These are phyloP conservation scores for Salix exigua DNA, from an alignment of 345 rosid genomes.

Conservation along the genomic window DNA sequence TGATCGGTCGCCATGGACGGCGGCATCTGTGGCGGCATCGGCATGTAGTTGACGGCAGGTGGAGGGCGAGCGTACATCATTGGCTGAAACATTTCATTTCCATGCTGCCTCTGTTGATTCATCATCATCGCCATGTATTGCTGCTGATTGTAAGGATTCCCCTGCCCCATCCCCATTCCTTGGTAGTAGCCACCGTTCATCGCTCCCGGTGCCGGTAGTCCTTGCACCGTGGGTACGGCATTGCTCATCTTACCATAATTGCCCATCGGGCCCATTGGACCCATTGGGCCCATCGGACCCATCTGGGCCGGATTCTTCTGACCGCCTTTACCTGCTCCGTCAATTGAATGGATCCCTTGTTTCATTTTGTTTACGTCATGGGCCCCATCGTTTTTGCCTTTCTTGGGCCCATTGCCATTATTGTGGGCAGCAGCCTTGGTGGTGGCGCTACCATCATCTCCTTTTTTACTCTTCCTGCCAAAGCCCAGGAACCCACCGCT, in stretches of 20 bases:
- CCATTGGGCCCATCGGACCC: constrained; percentile 30
- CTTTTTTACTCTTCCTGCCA: constrained; percentile 45
- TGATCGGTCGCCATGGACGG: constrained; percentile 43
- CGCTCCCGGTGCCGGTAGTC: constrained; percentile 43
- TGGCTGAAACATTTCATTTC: constrained; percentile 71
- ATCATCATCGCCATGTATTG: constrained; percentile 67
- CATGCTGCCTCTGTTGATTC: constrained; percentile 46
- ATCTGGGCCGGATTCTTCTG: constrained; percentile 12
- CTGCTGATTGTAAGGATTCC: constrained; percentile 48
- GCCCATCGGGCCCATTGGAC: constrained; percentile 38
- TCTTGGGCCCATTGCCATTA: constrained; percentile 17
- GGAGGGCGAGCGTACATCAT: constrained; percentile 75
- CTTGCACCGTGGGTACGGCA: constrained; percentile 58
- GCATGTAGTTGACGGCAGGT: constrained; percentile 52
- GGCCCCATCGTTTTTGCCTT: constrained; percentile 40
- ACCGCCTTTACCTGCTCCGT: constrained; percentile 34
- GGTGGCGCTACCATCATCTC: constrained; percentile 39
- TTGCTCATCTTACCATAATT: constrained; percentile 23
- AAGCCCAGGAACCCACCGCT: constrained; percentile 36
- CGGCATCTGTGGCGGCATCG: constrained; percentile 51
- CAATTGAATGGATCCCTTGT: constrained; percentile 44
- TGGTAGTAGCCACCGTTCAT: constrained; percentile 50
- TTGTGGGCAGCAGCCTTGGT: constrained; percentile 14
- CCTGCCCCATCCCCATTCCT: constrained; percentile 32
- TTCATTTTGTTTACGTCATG: constrained; percentile 31